A percentile compares a stretch with the other conserved stretches of the same genome.
phyloP scores from a whole-genome alignment of 768 basidiomycete genomes.

The Tulasnella sp. region DNA sequence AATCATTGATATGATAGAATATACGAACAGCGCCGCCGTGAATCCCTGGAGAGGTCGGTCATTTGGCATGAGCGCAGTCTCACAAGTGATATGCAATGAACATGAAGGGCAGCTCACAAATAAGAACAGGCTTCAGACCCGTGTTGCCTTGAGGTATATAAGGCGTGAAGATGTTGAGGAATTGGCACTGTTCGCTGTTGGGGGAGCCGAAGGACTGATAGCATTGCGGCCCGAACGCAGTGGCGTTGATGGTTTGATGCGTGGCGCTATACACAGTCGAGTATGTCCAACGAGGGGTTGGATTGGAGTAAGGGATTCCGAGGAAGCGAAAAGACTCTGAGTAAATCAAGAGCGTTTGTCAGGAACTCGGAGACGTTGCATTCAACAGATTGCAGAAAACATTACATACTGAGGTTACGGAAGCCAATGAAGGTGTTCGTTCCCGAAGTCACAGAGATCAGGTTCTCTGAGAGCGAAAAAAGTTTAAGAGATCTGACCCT shows the following conservation, averaged over 20 bases:
- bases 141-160: conserved; percentile 17
- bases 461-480: no score
- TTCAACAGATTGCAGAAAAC: no score
- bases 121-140: conserved; percentile 20
- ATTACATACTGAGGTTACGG: conserved; percentile 22
- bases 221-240: conserved; percentile 14
- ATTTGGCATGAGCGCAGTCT: no score
- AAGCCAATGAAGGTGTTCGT: conserved; percentile 22
- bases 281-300: conserved; percentile 35
- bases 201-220: conserved; percentile 9
- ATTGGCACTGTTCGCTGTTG: conserved; percentile 21
- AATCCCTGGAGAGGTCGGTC: conserved; percentile 11
- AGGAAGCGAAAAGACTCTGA: conserved; percentile 37
- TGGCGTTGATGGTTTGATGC: conserved; percentile 12
- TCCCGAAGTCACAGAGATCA: conserved; percentile 19
- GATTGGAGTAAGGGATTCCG: conserved; percentile 40
- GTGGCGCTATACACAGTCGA: conserved; percentile 27
- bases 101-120: no score
- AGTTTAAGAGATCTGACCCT: conserved; percentile 11
- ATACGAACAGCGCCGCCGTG: conserved; percentile 20
- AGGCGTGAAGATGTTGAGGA: conserved; percentile 26
- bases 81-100: no score
- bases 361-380: conserved; percentile 15
- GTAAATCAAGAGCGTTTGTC: conserved; percentile 11
- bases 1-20: no score